Evolutionary conservation across 1,284 basidiomycete genomes (phyloP), one percentile per base, ranked within the genome.

Genomic region (Ganoderma meredithae): DNA sequence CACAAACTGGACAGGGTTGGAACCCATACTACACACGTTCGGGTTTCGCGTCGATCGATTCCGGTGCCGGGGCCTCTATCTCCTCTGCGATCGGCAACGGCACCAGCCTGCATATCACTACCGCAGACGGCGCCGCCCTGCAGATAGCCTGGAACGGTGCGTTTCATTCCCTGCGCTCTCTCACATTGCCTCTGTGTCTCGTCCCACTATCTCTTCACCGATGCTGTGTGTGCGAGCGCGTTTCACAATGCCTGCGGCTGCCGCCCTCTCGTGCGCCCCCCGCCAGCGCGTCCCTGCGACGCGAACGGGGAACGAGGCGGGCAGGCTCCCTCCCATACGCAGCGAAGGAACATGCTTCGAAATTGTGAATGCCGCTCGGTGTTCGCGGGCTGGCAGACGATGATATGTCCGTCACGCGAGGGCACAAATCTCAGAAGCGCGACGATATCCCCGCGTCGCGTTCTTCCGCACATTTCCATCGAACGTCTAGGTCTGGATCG

Each of bases 121-220:
- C 84, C 10, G 80, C 77, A 69, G 77, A 90, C 73, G 85, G 85
- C 22, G 89, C 90, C 12, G 82, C 83, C 13, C 72, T 93, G 17
- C 79, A 82, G 59, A 76, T 93, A 66, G 76, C 75, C 62, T 93
- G 89, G 88, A 85, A 82, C 71, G 92, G 91, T 91, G 72, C 72
- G 85, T 47, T 5, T 22, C 44, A n/a, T 19, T 47, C n/a, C 44
- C n/a, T 71, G 22, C 39, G 13, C 44, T n/a, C 43, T 49, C 52
- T 49, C 44, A 4, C 36, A 25, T 41, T 59, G 25, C 55, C 13
- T 59, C 22, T 52, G 15, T 27, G 43, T 55, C 41, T 60, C 63
- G 17, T 66, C 56, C 61, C 63, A 41, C 49, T 41, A 17, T 52
- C 22, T 31, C 58, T 40, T 25, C 10, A 53, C 53, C 44, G 41